Evolutionary conservation across 208 protist species (phyloP).

Genomic region (Wallacemonas sp.): DNA sequence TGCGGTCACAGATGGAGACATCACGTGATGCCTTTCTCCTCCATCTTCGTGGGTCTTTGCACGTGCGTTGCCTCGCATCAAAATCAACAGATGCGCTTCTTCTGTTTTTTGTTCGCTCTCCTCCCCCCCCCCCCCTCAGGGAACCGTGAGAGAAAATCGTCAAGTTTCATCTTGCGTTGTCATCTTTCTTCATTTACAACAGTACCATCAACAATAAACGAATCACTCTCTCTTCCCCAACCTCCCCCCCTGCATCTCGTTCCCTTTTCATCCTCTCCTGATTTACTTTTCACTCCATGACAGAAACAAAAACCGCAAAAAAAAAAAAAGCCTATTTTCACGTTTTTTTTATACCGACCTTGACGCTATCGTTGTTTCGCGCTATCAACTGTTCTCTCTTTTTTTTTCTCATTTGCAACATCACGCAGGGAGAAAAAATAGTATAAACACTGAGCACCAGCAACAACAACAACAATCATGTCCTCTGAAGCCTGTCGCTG

Average conservation of each 20-base stretch:
- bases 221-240: background rate
- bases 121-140: too few relatives aligned
- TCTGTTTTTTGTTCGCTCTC: too few relatives aligned
- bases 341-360: slow-evolving; percentile 14
- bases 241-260: background rate
- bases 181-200: too few relatives aligned
- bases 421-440: background rate
- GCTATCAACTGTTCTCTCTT: too few relatives aligned
- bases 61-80: too few relatives aligned
- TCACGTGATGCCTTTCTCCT: too few relatives aligned
- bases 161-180: too few relatives aligned
- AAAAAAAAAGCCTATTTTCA: background rate
- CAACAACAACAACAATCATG: slow-evolving; percentile 26
- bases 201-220: slow-evolving; percentile 5
- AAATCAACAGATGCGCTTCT: too few relatives aligned
- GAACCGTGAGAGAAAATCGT: too few relatives aligned
- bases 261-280: background rate
- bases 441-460: background rate
- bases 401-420: background rate
- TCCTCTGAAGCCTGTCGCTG: slow-evolving; percentile 60
- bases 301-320: background rate
- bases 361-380: too few relatives aligned
- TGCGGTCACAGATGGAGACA: too few relatives aligned
- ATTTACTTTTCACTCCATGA: background rate
- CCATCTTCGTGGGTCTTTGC: too few relatives aligned